Percentiles rank a stretch among this genome's conserved stretches.
Conservation (phyloP, 208 protist species). For the Crithidia expoeki region DNA sequence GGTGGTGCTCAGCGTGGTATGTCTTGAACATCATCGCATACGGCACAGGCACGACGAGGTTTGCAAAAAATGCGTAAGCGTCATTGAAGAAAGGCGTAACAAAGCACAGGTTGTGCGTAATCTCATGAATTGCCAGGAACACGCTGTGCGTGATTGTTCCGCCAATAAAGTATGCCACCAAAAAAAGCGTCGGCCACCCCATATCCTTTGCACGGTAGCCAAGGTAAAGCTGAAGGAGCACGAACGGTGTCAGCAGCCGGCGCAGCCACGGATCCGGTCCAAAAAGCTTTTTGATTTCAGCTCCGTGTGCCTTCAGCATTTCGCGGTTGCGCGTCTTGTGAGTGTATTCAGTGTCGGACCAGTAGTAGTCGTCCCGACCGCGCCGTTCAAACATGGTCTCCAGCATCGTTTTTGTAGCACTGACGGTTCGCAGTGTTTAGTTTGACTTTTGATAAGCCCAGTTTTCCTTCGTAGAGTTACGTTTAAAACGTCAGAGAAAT, state of each 20-base stretch:
- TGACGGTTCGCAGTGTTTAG: background rate
- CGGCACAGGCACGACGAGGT: constrained; percentile 87
- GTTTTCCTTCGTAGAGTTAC: no score
- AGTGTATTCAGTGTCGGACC: constrained; percentile 64
- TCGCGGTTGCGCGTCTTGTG: constrained; percentile 67
- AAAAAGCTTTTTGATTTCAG: constrained; percentile 81
- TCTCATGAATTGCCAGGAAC: constrained; percentile 93
- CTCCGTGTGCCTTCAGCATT: constrained; percentile 82
- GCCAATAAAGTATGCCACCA: constrained; percentile 81
- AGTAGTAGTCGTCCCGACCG: constrained; percentile 74
- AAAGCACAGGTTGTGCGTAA: constrained; percentile 90
- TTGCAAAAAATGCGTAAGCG: constrained; percentile 82
- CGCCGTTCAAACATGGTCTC: constrained; percentile 32
- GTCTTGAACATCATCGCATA: constrained; percentile 92
- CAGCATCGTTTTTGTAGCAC: constrained; percentile 6
- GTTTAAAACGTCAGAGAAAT: background rate
- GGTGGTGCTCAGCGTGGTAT: constrained; percentile 94
- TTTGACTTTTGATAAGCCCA: background rate
- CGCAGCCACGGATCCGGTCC: constrained; percentile 66
- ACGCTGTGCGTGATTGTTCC: constrained; percentile 84
- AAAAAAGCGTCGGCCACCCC: constrained; percentile 66
- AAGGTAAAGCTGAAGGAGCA: constrained; percentile 72
- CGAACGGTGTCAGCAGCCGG: constrained; percentile 48
- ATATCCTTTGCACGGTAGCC: constrained; percentile 62
- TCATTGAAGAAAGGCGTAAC: constrained; percentile 78